These are phyloP conservation scores for Hanseniaspora clermontiae DNA, from an alignment of 805 yeast species.

Conservation along the genomic window DNA sequence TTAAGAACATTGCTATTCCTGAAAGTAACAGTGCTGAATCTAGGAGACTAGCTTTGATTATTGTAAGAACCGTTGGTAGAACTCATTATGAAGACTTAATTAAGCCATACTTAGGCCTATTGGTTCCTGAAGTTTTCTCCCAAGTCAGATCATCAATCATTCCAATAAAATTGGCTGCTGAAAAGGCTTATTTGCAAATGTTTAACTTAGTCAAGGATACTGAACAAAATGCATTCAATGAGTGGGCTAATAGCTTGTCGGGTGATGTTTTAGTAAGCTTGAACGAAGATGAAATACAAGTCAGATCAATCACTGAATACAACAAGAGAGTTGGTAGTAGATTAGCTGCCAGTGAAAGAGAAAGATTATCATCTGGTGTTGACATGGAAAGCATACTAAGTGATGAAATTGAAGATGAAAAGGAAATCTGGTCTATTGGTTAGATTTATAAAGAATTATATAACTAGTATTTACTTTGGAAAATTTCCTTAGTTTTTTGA, in stretches of 20 bases:
- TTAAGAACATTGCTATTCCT: conserved; percentile 41
- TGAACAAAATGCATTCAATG: conserved; percentile 38
- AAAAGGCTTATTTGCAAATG: conserved; percentile 66
- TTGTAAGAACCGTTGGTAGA: conserved; percentile 61
- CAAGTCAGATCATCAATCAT: conserved; percentile 79
- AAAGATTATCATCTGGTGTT: conserved; percentile 79
- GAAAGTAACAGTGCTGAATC: conserved; percentile 56
- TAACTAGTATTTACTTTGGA: not conserved
- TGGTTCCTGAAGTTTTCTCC: conserved; percentile 65
- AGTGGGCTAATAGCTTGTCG: conserved; percentile 46
- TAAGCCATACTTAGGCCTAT: conserved; percentile 38
- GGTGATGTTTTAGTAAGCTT: conserved; percentile 30
- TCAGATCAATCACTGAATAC: conserved; percentile 76
- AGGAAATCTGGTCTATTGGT: conserved; percentile 81
- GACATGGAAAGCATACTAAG: conserved; percentile 74
- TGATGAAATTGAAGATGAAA: conserved; percentile 75
- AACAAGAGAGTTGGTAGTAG: conserved; percentile 81
- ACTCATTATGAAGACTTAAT: conserved; percentile 40
- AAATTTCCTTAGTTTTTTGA: too few relatives aligned
- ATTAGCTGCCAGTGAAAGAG: conserved; percentile 76
- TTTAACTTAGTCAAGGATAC: conserved; percentile 62
- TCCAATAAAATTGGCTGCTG: conserved; percentile 90
- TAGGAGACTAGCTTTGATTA: conserved; percentile 66
- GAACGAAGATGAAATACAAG: conserved; percentile 39
- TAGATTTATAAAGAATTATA: not conserved